These are phyloP conservation scores for Boletus bicolor DNA, from an alignment of 768 basidiomycete genomes.

Conservation along the genomic window DNA sequence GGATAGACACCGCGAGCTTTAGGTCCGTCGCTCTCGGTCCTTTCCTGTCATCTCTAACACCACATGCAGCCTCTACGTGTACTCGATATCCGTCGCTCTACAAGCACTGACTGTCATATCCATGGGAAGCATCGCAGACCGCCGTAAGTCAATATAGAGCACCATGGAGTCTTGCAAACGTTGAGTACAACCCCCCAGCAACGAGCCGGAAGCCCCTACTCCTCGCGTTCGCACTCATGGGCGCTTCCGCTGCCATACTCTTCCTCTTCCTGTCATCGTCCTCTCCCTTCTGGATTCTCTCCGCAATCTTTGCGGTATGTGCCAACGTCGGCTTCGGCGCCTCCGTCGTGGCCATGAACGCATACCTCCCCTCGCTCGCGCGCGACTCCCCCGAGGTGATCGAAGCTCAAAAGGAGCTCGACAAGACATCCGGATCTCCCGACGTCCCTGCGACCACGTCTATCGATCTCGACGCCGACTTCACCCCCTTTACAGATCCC, in stretches of 20 bases:
- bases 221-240: conserved; percentile 67
- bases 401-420: conserved; percentile 34
- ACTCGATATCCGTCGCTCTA: conserved; percentile 82
- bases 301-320: conserved; percentile 64
- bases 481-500: neutral
- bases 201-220: conserved; percentile 76
- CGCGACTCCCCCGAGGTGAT: conserved; percentile 60
- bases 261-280: conserved; percentile 75
- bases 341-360: conserved; percentile 85
- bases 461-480: conserved; percentile 16
- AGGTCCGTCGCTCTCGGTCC: conserved; percentile 46
- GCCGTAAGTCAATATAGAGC: conserved; percentile 52
- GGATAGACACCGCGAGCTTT: conserved; percentile 92
- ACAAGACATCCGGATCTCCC: conserved; percentile 3
- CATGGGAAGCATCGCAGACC: conserved; percentile 88
- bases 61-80: conserved; percentile 68
- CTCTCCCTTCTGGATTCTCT: conserved; percentile 65
- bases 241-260: conserved; percentile 61
- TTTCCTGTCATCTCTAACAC: neutral
- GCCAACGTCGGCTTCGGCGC: conserved; percentile 89
- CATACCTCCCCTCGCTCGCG: conserved; percentile 78
- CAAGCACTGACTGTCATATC: conserved; percentile 96
- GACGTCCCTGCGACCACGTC: neutral
- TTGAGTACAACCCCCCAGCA: conserved; percentile 38
- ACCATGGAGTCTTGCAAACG: neutral